These are phyloP conservation scores for Populus simonii DNA, from an alignment of 345 rosid genomes.

Conservation along the genomic window DNA sequence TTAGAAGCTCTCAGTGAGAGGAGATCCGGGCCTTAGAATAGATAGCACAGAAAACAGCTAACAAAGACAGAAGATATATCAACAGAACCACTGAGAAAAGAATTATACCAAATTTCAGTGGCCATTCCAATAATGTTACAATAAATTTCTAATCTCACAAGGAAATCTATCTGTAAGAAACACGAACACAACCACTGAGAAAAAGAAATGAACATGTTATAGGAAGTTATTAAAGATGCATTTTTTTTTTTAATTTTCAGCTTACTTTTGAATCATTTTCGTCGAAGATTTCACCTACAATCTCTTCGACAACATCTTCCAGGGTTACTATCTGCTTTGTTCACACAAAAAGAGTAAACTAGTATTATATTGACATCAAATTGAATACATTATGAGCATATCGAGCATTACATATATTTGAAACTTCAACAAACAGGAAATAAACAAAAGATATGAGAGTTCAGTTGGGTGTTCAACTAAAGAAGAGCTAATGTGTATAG, in stretches of 20 bases:
- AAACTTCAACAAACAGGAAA: constrained; percentile 6
- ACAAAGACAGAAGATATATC: not conserved
- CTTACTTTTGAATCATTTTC: constrained; percentile 95
- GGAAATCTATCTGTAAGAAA: not conserved
- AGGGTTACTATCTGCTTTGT: constrained; percentile 79
- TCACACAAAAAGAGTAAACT: constrained; percentile 7
- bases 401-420: not conserved
- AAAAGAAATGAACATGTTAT: not conserved
- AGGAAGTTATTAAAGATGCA: not conserved
- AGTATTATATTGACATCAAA: not conserved
- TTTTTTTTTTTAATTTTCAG: not conserved
- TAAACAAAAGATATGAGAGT: not conserved
- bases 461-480: not conserved
- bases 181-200: not conserved
- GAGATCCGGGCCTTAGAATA: not conserved
- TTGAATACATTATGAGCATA: not conserved
- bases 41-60: not conserved
- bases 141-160: not conserved
- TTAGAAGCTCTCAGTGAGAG: not conserved
- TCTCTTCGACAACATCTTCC: constrained; percentile 97
- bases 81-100: not conserved
- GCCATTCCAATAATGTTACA: not conserved
- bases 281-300: constrained; percentile 97
- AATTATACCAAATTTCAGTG: not conserved
- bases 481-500: not conserved